These are phyloP conservation scores for Verbena officinalis DNA, from an alignment of 257 asterid genomes.

Conservation along the genomic window DNA sequence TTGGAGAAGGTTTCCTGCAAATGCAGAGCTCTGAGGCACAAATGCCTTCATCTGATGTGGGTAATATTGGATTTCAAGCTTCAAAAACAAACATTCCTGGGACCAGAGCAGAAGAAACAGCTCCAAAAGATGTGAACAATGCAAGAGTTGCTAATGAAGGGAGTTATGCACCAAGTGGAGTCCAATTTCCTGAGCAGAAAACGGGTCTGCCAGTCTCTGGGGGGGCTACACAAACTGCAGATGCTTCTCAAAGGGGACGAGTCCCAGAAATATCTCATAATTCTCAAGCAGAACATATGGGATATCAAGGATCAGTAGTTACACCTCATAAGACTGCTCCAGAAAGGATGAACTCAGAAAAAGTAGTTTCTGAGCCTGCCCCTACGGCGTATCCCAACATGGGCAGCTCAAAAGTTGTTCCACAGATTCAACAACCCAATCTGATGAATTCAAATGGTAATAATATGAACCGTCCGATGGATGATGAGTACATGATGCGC, in stretches of 20 bases:
- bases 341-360: slow-evolving; percentile 47
- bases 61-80: slow-evolving; percentile 52
- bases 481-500: slow-evolving; percentile 53
- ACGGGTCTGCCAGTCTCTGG: slow-evolving; percentile 38
- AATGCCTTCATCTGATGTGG: slow-evolving; percentile 45
- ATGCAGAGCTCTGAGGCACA: slow-evolving; percentile 58
- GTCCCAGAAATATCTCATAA: slow-evolving; percentile 43
- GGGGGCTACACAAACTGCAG: slow-evolving; percentile 41
- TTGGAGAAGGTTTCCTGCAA: slow-evolving; percentile 85
- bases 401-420: slow-evolving; percentile 53
- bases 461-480: slow-evolving; percentile 46
- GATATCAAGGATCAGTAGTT: slow-evolving; percentile 53
- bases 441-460: slow-evolving; percentile 40
- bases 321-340: slow-evolving; percentile 42
- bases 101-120: slow-evolving; percentile 42
- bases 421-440: slow-evolving; percentile 46
- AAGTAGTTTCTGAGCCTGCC: slow-evolving; percentile 46
- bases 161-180: slow-evolving; percentile 36
- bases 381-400: slow-evolving; percentile 43
- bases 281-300: slow-evolving; percentile 55
- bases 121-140: slow-evolving; percentile 44
- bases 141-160: slow-evolving; percentile 51
- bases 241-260: slow-evolving; percentile 47
- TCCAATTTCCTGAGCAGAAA: slow-evolving; percentile 59
- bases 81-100: slow-evolving; percentile 46